phyloP scores from a whole-genome alignment of 176 grass and related monocot species.

The Guadua angustifolia region DNA sequence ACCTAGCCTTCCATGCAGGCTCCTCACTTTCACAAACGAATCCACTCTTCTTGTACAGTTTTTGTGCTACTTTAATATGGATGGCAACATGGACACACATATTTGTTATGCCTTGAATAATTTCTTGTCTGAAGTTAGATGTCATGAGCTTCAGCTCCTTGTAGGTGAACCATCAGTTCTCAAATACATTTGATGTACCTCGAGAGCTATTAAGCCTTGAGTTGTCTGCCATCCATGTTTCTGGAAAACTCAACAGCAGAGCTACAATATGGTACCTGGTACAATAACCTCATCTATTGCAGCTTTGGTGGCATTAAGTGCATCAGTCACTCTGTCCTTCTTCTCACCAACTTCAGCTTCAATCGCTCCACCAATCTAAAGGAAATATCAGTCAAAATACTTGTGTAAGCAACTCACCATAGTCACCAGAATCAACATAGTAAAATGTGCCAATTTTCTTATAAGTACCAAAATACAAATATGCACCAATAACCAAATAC shows the following conservation, averaged over 20 bases:
- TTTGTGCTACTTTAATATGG: constrained; percentile 71
- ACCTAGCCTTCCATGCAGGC: constrained; percentile 79
- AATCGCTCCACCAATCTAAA: constrained; percentile 62
- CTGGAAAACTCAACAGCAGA: neutral
- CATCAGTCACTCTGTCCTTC: constrained; percentile 65
- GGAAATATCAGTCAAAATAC: constrained; percentile 3
- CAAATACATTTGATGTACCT: no score
- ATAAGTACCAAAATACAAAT: neutral
- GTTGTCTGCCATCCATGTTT: no score
- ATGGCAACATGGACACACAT: constrained; percentile 95
- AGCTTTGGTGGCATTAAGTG: constrained; percentile 66
- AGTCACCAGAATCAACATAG: neutral
- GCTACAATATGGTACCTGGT: constrained; percentile 37
- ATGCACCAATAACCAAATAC: neutral
- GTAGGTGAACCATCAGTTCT: no score
- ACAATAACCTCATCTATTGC: constrained; percentile 69
- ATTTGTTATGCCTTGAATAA: constrained; percentile 61
- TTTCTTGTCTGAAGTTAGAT: no score
- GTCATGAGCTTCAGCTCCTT: no score
- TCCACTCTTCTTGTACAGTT: constrained; percentile 81
- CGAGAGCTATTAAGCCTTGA: no score
- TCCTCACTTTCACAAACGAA: constrained; percentile 94
- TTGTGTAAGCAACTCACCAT: neutral
- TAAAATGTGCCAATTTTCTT: neutral
- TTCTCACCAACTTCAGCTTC: constrained; percentile 66